Evolutionary conservation across 192 early-diverging fungal genomes (phyloP).

Genomic region (Tieghemiomyces parasiticus): DNA sequence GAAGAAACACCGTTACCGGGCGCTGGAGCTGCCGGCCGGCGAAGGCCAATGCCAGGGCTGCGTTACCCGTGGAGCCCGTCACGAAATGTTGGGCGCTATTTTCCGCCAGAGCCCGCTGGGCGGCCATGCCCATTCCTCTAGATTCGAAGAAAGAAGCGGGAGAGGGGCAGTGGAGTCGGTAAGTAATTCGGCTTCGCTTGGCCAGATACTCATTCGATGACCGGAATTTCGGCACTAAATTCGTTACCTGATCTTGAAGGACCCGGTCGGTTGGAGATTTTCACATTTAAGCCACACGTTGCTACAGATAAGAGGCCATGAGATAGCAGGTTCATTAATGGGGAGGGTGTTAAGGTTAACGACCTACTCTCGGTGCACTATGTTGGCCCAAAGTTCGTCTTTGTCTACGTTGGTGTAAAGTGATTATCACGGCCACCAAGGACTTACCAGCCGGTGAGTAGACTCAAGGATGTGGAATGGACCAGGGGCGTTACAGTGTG

Average conservation of each 20-base stretch:
- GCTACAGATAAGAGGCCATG: constrained; percentile 2
- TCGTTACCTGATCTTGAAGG: constrained; percentile 51
- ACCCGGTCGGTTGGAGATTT: constrained; percentile 58
- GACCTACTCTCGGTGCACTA: neutral
- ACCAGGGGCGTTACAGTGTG: constrained; percentile 32
- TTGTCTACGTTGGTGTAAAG: neutral
- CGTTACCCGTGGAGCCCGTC: constrained; percentile 43
- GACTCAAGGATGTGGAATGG: constrained; percentile 29
- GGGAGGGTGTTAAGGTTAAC: too few species aligned
- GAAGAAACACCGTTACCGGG: constrained; percentile 39
- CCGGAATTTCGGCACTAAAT: neutral
- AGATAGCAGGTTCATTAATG: neutral
- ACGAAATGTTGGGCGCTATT: constrained; percentile 34
- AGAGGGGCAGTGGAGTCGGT: neutral
- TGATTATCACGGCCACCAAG: neutral
- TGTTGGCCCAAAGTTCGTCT: neutral
- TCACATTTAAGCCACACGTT: constrained; percentile 65
- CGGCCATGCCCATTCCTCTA: constrained; percentile 49
- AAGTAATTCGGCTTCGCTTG: too few species aligned
- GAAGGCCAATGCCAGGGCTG: constrained; percentile 49
- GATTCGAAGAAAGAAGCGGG: constrained; percentile 5
- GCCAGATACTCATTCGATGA: too few species aligned
- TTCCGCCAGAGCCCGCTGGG: constrained; percentile 29
- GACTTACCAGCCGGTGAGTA: constrained; percentile 15
- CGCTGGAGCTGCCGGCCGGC: constrained; percentile 41